phyloP scores from a whole-genome alignment of 1,284 basidiomycete genomes.

The Ganoderma boninense region DNA sequence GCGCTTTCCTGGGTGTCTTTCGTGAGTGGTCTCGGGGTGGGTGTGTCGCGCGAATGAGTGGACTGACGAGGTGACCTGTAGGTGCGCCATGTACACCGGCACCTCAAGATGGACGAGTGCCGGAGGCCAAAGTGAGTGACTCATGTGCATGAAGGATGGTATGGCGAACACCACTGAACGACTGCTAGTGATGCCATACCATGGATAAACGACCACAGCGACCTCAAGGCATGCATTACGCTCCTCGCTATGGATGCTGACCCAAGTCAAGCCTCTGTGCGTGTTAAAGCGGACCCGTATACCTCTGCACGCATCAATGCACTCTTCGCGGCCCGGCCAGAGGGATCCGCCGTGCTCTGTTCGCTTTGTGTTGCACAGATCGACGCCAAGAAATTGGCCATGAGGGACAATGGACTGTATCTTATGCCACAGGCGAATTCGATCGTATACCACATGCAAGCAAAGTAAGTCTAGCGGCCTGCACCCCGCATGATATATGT shows the following conservation, averaged over 20 bases:
- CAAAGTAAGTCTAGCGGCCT: too few relatives aligned
- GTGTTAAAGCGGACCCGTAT: neutral
- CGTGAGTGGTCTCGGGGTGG: neutral
- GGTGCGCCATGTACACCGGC: neutral
- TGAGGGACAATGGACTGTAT: too few relatives aligned
- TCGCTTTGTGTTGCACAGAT: neutral
- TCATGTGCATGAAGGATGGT: too few relatives aligned
- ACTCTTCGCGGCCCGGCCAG: neutral
- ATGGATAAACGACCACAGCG: neutral
- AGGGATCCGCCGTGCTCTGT: neutral
- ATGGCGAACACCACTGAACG: neutral
- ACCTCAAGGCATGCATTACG: constrained; percentile 10
- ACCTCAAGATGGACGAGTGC: neutral
- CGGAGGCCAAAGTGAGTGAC: neutral
- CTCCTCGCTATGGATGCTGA: constrained; percentile 14
- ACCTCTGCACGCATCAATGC: neutral
- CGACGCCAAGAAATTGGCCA: too few relatives aligned
- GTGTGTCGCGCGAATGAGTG: too few relatives aligned
- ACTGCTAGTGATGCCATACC: neutral
- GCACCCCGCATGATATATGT: too few relatives aligned
- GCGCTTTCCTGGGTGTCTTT: constrained; percentile 10
- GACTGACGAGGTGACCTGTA: neutral
- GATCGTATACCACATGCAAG: too few relatives aligned
- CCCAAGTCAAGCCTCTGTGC: neutral
- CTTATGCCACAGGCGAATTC: too few relatives aligned